Evolutionary conservation across 805 yeast genomes (phyloP).

Genomic region (Vanderwaltozyma tropicalis): DNA sequence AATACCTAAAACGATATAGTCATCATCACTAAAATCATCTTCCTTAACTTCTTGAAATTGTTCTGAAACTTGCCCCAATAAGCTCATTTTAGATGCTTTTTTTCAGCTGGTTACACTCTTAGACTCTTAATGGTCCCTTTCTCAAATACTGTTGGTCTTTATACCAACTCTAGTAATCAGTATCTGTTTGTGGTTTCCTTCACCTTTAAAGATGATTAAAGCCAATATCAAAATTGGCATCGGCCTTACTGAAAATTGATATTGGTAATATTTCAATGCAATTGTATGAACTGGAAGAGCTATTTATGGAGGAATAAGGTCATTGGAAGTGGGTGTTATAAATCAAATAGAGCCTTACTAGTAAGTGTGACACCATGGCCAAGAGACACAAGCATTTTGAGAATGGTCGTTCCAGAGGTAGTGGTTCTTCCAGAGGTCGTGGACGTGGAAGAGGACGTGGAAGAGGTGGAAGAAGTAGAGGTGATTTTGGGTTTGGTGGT

Average conservation of each 20-base stretch:
- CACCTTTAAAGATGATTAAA: too few relatives aligned
- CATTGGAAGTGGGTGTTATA: not conserved
- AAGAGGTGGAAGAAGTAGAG: slow-evolving; percentile 5
- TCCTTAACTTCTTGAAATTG: not conserved
- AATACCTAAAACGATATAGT: not conserved
- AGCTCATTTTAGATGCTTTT: not conserved
- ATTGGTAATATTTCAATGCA: too few relatives aligned
- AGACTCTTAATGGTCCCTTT: not conserved
- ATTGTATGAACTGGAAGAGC: too few relatives aligned
- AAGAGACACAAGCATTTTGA: slow-evolving; percentile 26
- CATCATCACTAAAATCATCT: not conserved
- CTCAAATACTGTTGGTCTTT: too few relatives aligned
- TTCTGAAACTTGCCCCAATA: not conserved
- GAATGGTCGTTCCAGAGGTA: slow-evolving; percentile 18
- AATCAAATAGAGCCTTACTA: too few relatives aligned
- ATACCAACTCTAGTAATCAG: too few relatives aligned
- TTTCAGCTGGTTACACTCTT: not conserved
- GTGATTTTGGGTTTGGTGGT: slow-evolving; percentile 5
- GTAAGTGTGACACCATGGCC: slow-evolving; percentile 15
- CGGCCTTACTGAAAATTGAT: too few relatives aligned
- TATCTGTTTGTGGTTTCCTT: too few relatives aligned
- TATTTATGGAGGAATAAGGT: too few relatives aligned
- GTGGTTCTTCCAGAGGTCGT: slow-evolving; percentile 16
- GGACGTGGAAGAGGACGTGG: slow-evolving; percentile 18
- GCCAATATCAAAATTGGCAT: too few relatives aligned